phyloP scores from a whole-genome alignment of 257 asterid genomes.

The Penstemon newberryi region DNA sequence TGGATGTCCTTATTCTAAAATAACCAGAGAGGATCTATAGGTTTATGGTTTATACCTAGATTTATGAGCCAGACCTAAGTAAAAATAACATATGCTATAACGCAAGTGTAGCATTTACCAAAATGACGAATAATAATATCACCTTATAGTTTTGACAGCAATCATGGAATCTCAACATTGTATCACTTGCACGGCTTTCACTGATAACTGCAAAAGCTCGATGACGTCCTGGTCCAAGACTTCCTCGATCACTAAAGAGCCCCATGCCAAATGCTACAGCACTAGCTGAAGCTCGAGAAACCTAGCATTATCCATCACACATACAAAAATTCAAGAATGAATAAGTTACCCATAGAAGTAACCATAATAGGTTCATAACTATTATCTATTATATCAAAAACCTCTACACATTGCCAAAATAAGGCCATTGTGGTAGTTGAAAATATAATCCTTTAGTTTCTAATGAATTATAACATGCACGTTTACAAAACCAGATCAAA shows the following conservation, averaged over 20 bases:
- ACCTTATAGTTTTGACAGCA: conserved; percentile 98
- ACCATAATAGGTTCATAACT: conserved; percentile 2
- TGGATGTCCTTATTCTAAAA: conserved; percentile 9
- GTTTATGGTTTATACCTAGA: conserved; percentile 8
- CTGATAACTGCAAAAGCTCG: conserved; percentile 94
- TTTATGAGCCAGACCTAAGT: neutral
- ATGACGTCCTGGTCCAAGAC: conserved; percentile 79
- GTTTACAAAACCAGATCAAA: conserved; percentile 16
- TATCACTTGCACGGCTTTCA: conserved; percentile 97
- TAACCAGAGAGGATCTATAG: neutral
- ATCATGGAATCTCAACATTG: conserved; percentile 82
- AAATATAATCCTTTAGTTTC: conserved; percentile 11
- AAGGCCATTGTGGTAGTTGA: conserved; percentile 17
- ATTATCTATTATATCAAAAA: conserved; percentile 6
- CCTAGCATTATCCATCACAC: conserved; percentile 40
- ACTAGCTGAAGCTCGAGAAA: conserved; percentile 95
- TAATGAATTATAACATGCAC: conserved; percentile 15
- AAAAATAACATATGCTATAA: conserved; percentile 15
- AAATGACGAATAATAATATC: conserved; percentile 19
- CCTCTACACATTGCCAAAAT: conserved; percentile 2
- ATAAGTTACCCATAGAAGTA: conserved; percentile 8
- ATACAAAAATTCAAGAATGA: conserved; percentile 20
- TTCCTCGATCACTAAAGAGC: conserved; percentile 78
- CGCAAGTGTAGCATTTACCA: conserved; percentile 7
- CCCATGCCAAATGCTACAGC: conserved; percentile 99